phyloP scores from a whole-genome alignment of 768 basidiomycete genomes.

The Trametes elegans region DNA sequence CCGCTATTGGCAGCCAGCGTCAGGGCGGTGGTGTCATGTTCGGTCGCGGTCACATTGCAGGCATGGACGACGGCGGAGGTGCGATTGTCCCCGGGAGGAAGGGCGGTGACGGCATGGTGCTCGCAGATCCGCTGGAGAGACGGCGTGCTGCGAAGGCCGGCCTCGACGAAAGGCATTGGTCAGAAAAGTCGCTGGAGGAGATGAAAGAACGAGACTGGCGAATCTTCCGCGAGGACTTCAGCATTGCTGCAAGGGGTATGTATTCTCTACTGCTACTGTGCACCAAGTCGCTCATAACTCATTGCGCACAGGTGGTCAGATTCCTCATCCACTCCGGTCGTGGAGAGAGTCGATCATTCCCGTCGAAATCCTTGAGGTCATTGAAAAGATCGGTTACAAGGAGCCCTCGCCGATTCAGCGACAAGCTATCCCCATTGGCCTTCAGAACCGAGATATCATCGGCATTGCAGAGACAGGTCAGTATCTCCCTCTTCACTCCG shows the following conservation, averaged over 20 bases:
- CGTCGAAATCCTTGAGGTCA: constrained; percentile 70
- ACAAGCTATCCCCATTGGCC: constrained; percentile 98
- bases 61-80: constrained; percentile 79
- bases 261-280: constrained; percentile 5
- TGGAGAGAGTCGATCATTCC: constrained; percentile 92
- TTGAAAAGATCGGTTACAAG: constrained; percentile 92
- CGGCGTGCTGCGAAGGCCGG: constrained; percentile 77
- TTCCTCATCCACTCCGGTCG: constrained; percentile 89
- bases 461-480: constrained; percentile 97
- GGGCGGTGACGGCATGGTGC: constrained; percentile 41
- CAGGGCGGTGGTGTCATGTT: constrained; percentile 90
- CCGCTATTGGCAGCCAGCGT: constrained; percentile 64
- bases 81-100: constrained; percentile 34
- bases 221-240: constrained; percentile 98
- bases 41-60: constrained; percentile 78
- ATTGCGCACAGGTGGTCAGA: constrained; percentile 74
- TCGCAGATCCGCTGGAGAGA: constrained; percentile 82
- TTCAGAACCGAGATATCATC: constrained; percentile 95
- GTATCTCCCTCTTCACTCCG: constrained; percentile 23
- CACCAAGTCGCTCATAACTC: background rate
- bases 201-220: constrained; percentile 99
- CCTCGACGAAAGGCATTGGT: constrained; percentile 96
- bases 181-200: constrained; percentile 86
- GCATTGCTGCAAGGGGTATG: constrained; percentile 86
- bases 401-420: constrained; percentile 97